Percentiles rank a stretch among this genome's conserved stretches.
These are phyloP conservation scores for Aspergillus funiculosus DNA, from an alignment of 495 filamentous ascomycete species.

Conservation along the genomic window DNA sequence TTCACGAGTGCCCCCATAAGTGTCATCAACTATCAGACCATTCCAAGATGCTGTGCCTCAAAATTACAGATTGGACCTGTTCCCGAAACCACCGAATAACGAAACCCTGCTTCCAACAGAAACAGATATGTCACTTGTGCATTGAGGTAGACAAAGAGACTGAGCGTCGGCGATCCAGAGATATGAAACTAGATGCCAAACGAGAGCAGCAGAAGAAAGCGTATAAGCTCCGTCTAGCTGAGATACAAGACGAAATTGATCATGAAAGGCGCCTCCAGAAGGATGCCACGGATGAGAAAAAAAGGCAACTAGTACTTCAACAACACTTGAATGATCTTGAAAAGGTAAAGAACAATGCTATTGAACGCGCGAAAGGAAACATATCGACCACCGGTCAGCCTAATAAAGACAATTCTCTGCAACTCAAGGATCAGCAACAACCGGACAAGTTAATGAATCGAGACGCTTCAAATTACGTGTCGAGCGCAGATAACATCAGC, in stretches of 20 bases:
- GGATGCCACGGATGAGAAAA: slow-evolving; percentile 40
- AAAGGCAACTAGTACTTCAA: slow-evolving; percentile 41
- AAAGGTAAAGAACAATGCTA: slow-evolving; percentile 3
- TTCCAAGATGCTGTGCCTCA: slow-evolving; percentile 53
- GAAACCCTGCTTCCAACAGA: slow-evolving; percentile 31
- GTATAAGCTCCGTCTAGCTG: slow-evolving; percentile 47
- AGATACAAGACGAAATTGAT: slow-evolving; percentile 54
- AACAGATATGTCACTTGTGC: slow-evolving; percentile 25
- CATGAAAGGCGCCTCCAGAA: slow-evolving; percentile 43
- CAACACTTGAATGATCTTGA: slow-evolving; percentile 41
- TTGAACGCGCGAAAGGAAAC: background rate
- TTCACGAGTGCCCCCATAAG: slow-evolving; percentile 54
- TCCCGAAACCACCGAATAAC: slow-evolving; percentile 44
- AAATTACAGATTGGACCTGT: slow-evolving; percentile 45
- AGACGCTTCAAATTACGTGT: too few relatives aligned
- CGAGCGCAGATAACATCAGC: background rate
- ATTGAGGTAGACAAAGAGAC: slow-evolving; percentile 43
- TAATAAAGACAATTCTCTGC: too few relatives aligned
- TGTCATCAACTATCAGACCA: slow-evolving; percentile 67
- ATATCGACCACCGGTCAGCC: background rate
- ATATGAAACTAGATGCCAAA: slow-evolving; percentile 50
- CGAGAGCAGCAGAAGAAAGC: slow-evolving; percentile 43
- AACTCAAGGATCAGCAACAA: too few relatives aligned
- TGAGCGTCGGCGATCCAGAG: slow-evolving; percentile 40
- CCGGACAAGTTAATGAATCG: too few relatives aligned